Evolutionary conservation across 2,329 filamentous ascomycete species (phyloP), one percentile per base, ranked within the genome.

Genomic region (Fusarium concolor): DNA sequence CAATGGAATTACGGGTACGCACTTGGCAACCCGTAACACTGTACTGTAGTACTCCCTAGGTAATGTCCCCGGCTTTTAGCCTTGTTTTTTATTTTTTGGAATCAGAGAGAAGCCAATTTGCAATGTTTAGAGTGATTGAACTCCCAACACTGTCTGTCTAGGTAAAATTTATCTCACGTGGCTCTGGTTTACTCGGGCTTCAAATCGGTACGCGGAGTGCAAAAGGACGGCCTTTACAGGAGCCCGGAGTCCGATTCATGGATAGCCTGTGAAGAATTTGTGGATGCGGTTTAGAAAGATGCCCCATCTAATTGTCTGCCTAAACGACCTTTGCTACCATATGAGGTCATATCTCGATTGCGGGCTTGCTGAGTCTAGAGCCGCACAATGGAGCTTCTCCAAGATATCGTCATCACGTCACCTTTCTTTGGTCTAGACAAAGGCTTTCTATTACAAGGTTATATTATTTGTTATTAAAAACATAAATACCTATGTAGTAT

Each of bases 281-380:
- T 26, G 26, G 26, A 26, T 26, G 8, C 26, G 26, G 26, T 26
- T 8, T 26, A 26, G 26, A 26, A 26, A 26, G 26, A 8, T 10
- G 26, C 7, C 26, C 26, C 26, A 26, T 26, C 26, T 26, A 29
- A 33, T 26, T 33, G 26, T 15, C 20, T 56, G 14, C 22, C 28
- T 35, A 26, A 29, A 38, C 8, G 42, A 26, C 31, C 33, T 26
- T 22, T 6, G 14, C 20, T 17, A 41, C 18, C 41, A 35, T 20
- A 68, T 68, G 65, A 66, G 62, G 51, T 66, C 63, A 67, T 51
- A 58, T 17, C 29, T 35, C n/a, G 22, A 28, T 31, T 18, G 11
- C 12, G 26, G 17, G 45, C 22, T 38, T 44, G 26, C n/a, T 24
- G 22, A 24, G 22, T 24, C 22, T 24, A 24, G 22, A 24, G 22